Evolutionary conservation across 306 rosid genomes (phyloP).

Genomic region (Hylodesmum podocarpum): DNA sequence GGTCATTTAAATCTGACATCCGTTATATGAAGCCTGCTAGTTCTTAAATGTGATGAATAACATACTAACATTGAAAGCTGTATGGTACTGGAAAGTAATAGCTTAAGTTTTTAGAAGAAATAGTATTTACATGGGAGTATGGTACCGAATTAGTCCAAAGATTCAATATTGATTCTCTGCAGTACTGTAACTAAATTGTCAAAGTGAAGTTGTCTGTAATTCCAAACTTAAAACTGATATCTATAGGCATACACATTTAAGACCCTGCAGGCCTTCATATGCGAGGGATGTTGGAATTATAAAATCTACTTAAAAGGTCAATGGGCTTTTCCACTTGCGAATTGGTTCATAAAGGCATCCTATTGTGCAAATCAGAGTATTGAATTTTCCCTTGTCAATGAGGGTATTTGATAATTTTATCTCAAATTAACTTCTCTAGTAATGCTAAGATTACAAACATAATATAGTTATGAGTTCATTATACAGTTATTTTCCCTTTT

Average conservation of each 20-base stretch:
- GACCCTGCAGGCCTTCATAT: neutral
- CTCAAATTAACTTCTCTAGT: neutral
- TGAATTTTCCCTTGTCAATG: neutral
- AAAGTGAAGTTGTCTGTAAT: neutral
- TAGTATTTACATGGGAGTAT: neutral
- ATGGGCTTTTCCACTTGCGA: neutral
- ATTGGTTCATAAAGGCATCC: neutral
- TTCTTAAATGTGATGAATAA: constrained; percentile 13
- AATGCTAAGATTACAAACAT: neutral
- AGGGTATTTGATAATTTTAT: constrained; percentile 6
- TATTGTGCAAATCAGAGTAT: neutral
- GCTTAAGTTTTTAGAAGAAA: neutral
- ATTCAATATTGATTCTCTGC: neutral
- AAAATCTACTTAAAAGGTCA: neutral
- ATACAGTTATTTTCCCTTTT: neutral
- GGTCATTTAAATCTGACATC: neutral
- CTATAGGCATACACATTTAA: neutral
- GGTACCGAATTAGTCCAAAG: neutral
- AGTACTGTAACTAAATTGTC: constrained; percentile 3
- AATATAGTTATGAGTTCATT: neutral
- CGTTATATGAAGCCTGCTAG: constrained; percentile 3
- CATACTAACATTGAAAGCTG: constrained; percentile 19
- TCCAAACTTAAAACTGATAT: neutral
- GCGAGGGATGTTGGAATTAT: neutral
- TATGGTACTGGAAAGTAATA: neutral